These are phyloP conservation scores for Phytophthora palmivora DNA, from an alignment of 352 stramenopile species.

Conservation along the genomic window DNA sequence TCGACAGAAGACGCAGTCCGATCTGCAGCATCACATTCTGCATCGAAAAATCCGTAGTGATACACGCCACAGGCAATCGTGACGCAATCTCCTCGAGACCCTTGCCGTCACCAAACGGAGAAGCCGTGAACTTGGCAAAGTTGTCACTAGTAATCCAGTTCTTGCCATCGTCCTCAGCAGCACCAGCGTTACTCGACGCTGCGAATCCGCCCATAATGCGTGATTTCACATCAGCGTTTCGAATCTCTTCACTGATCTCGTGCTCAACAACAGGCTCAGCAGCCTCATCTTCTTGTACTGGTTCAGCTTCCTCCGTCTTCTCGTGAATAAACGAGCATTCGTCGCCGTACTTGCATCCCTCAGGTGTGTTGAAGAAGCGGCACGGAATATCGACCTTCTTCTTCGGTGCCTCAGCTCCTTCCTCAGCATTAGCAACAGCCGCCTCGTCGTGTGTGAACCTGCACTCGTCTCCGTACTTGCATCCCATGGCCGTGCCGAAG, in stretches of 20 bases:
- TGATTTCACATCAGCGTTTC: slow-evolving; percentile 86
- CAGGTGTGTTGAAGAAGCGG: slow-evolving; percentile 75
- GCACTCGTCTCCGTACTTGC: slow-evolving; percentile 83
- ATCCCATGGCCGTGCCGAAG: slow-evolving; percentile 77
- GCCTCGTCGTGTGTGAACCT: slow-evolving; percentile 79
- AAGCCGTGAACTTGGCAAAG: slow-evolving; percentile 61
- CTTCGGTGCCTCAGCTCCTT: slow-evolving; percentile 28
- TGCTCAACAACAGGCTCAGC: slow-evolving; percentile 41
- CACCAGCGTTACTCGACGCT: slow-evolving; percentile 79
- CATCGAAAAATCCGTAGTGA: slow-evolving; percentile 92
- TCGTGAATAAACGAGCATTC: slow-evolving; percentile 80
- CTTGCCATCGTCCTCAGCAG: slow-evolving; percentile 85
- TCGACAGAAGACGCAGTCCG: slow-evolving; percentile 79
- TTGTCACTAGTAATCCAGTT: slow-evolving; percentile 88
- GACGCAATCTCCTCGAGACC: slow-evolving; percentile 65
- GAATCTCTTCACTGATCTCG: slow-evolving; percentile 59
- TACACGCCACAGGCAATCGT: slow-evolving; percentile 71
- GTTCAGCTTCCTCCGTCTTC: slow-evolving; percentile 36
- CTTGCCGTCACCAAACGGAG: slow-evolving; percentile 81
- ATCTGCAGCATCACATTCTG: slow-evolving; percentile 93
- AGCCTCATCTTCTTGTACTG: slow-evolving; percentile 20
- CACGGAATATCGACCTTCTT: slow-evolving; percentile 82
- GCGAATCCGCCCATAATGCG: slow-evolving; percentile 87
- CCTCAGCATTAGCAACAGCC: slow-evolving; percentile 14
- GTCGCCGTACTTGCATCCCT: slow-evolving; percentile 79